phyloP scores from a whole-genome alignment of 2,329 filamentous ascomycete genomes.

The Ploettnerulaceae sp. region DNA sequence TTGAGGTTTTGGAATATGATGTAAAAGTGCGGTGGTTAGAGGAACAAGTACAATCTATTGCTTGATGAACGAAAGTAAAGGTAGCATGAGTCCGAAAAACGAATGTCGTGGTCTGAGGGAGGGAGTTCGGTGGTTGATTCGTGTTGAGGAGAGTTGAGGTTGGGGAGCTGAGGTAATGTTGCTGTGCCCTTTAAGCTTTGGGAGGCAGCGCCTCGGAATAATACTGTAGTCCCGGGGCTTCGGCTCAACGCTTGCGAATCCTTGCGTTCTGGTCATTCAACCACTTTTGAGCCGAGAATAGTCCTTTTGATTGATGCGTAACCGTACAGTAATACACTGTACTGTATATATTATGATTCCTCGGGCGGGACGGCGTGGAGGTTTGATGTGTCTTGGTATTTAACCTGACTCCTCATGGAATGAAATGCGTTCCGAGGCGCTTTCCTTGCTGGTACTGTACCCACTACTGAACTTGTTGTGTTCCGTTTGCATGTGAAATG shows the following conservation, averaged over 20 bases:
- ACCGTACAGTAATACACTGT: too few relatives aligned
- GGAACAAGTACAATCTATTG: not conserved
- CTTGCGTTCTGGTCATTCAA: slow-evolving; percentile 3
- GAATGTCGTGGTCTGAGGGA: not conserved
- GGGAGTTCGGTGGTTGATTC: slow-evolving; percentile 7
- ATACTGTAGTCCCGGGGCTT: not conserved
- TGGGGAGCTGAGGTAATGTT: not conserved
- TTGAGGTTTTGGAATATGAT: slow-evolving; percentile 2
- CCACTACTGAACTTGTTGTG: too few relatives aligned
- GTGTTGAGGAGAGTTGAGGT: slow-evolving; percentile 10
- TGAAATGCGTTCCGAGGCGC: too few relatives aligned
- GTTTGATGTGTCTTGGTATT: too few relatives aligned
- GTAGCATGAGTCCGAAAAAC: not conserved
- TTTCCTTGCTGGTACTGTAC: too few relatives aligned
- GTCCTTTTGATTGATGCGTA: not conserved
- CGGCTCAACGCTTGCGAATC: slow-evolving; percentile 1
- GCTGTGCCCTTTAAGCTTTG: not conserved
- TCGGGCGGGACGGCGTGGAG: too few relatives aligned
- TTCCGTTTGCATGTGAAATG: too few relatives aligned
- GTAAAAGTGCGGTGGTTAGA: not conserved
- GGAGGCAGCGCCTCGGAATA: not conserved
- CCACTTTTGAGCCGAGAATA: not conserved
- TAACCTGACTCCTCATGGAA: too few relatives aligned
- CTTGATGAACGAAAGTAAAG: slow-evolving; percentile 4
- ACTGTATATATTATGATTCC: too few relatives aligned